Evolutionary conservation across 208 protist species (phyloP).

Genomic region (Endotrypanum monterogeii): DNA sequence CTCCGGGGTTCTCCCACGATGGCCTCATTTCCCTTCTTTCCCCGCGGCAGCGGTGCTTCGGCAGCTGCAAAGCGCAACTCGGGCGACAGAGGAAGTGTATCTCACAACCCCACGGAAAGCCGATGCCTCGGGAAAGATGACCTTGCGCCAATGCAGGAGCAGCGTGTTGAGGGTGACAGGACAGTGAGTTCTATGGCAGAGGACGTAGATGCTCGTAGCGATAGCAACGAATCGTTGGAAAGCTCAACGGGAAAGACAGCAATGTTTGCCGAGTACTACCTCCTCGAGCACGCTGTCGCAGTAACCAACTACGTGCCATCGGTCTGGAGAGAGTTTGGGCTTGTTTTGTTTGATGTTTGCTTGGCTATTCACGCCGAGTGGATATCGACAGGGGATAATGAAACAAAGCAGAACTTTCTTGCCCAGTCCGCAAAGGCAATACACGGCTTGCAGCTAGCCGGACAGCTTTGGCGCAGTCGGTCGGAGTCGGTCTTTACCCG

Average conservation of each 20-base stretch:
- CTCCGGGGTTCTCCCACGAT: conserved; percentile 5
- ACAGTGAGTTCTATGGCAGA: neutral
- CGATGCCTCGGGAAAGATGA: neutral
- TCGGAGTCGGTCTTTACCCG: conserved; percentile 42
- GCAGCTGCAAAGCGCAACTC: neutral
- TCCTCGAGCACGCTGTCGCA: conserved; percentile 76
- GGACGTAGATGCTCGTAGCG: neutral
- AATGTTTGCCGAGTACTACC: conserved; percentile 80
- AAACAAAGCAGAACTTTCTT: conserved; percentile 81
- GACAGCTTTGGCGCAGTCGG: conserved; percentile 71
- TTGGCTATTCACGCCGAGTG: conserved; percentile 86
- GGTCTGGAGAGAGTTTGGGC: conserved; percentile 86
- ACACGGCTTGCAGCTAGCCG: conserved; percentile 72
- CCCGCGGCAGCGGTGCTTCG: neutral
- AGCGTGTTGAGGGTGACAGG: neutral
- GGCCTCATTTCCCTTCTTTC: neutral
- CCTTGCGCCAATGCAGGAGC: neutral
- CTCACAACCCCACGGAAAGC: neutral
- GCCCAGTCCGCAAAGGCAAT: conserved; percentile 80
- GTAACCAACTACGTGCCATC: conserved; percentile 52
- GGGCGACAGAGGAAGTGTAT: neutral
- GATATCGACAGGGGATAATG: conserved; percentile 53
- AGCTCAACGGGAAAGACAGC: conserved; percentile 45
- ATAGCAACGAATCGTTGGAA: conserved; percentile 13
- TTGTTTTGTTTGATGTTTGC: conserved; percentile 86